These are phyloP conservation scores for Mikania micrantha DNA, from an alignment of 129 eudicot species.

Conservation along the genomic window DNA sequence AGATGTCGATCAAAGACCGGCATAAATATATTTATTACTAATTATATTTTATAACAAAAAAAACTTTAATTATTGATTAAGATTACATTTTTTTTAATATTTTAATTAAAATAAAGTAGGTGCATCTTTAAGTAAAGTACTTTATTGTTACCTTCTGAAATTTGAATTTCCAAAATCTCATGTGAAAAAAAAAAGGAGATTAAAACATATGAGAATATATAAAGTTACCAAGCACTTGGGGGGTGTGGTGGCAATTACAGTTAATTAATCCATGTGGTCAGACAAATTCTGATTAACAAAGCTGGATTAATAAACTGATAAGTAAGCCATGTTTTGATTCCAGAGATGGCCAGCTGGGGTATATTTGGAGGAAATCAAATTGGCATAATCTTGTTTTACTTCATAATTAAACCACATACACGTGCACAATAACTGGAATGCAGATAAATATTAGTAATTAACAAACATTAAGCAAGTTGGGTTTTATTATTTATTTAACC, in stretches of 20 bases:
- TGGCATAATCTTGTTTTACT: not conserved
- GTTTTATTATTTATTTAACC: too few species aligned
- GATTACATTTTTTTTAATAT: too few species aligned
- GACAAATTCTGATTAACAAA: constrained; percentile 4
- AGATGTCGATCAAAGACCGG: too few species aligned
- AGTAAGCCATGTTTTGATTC: not conserved
- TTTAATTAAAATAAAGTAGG: too few species aligned
- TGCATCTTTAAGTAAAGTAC: too few species aligned
- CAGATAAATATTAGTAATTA: not conserved
- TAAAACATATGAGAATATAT: not conserved
- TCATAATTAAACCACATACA: not conserved
- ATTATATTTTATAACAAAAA: too few species aligned
- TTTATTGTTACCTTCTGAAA: not conserved
- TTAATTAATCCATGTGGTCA: not conserved
- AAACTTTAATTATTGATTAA: too few species aligned
- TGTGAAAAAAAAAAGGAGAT: not conserved
- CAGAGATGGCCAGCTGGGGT: not conserved
- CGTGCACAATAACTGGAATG: not conserved
- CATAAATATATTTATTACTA: too few species aligned
- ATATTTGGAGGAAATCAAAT: not conserved
- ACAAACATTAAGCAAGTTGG: not conserved
- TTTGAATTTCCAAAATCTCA: not conserved
- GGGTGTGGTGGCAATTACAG: not conserved
- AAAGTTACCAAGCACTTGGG: not conserved
- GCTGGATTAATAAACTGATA: not conserved